Evolutionary conservation across 371 early-diverging fungal species (phyloP).

Genomic region (Zopfochytrium polystomum): DNA sequence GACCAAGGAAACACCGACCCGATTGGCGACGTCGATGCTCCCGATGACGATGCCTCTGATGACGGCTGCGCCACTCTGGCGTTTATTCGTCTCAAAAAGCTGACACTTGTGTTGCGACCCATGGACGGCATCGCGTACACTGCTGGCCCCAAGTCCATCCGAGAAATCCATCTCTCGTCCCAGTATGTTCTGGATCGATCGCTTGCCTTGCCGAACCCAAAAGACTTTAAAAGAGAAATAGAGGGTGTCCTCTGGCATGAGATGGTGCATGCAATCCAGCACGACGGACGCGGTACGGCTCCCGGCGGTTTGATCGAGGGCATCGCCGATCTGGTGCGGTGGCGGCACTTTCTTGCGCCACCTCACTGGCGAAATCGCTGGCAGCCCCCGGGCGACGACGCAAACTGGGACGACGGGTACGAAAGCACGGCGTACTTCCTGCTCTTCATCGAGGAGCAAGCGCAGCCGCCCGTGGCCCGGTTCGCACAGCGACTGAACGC

Average conservation of each 20-base stretch:
- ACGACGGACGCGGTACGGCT: conserved; percentile 8
- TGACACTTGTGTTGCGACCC: background rate
- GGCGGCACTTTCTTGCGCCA: conserved; percentile 19
- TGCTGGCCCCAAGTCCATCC: background rate
- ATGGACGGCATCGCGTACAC: conserved; percentile 27
- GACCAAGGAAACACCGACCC: no score
- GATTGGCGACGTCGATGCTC: no score
- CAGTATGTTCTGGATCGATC: conserved; percentile 8
- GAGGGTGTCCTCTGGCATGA: conserved; percentile 41
- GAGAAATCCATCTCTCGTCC: conserved; percentile 15
- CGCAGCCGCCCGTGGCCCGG: background rate
- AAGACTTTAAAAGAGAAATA: conserved; percentile 15
- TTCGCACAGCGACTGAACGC: conserved; percentile 17
- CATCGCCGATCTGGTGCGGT: no score
- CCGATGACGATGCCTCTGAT: no score
- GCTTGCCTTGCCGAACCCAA: no score
- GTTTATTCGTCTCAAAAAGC: background rate
- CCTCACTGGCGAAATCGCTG: conserved; percentile 25
- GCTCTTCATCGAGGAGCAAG: conserved; percentile 29
- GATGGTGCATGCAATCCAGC: conserved; percentile 29
- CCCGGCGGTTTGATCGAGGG: conserved; percentile 16
- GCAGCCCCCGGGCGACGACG: background rate
- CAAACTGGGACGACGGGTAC: conserved; percentile 39
- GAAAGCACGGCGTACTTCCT: conserved; percentile 44
- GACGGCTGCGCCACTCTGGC: no score